Evolutionary conservation across 2,329 filamentous ascomycete genomes (phyloP).

Genomic region (Diaporthe capsici): DNA sequence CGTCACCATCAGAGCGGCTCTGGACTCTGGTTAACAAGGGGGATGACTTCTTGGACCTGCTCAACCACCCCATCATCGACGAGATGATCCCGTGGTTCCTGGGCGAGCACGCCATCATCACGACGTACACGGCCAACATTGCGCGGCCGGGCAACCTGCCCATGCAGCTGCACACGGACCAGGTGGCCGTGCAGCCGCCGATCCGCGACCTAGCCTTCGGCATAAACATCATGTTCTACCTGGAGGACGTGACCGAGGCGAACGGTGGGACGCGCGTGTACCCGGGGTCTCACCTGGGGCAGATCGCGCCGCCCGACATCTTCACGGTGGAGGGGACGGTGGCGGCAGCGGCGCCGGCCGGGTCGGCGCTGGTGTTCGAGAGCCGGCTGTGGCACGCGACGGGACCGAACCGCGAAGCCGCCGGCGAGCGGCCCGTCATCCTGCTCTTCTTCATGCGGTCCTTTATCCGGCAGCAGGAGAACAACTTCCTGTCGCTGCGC

Average conservation of each 20-base stretch:
- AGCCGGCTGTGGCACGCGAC: conserved; percentile 50
- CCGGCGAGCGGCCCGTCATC: conserved; percentile 46
- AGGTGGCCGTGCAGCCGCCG: conserved; percentile 47
- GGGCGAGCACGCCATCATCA: conserved; percentile 48
- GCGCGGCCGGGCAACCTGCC: conserved; percentile 46
- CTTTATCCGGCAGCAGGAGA: conserved; percentile 51
- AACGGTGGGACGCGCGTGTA: conserved; percentile 50
- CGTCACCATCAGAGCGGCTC: conserved; percentile 36
- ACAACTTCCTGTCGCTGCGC: conserved; percentile 48
- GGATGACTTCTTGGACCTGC: conserved; percentile 49
- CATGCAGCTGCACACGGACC: conserved; percentile 50
- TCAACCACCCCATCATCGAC: conserved; percentile 49
- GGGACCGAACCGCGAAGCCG: conserved; percentile 45
- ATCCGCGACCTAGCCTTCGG: conserved; percentile 46
- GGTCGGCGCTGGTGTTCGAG: conserved; percentile 48
- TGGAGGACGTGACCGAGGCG: conserved; percentile 52
- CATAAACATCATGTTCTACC: conserved; percentile 47
- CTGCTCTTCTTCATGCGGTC: conserved; percentile 51
- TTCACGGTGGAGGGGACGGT: conserved; percentile 45
- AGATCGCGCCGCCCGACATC: conserved; percentile 45
- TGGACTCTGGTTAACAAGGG: conserved; percentile 45
- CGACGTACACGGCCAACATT: conserved; percentile 51
- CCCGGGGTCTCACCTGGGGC: conserved; percentile 45
- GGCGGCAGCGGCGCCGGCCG: conserved; percentile 47
- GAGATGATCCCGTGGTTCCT: conserved; percentile 48